These are phyloP conservation scores for Phytophthora litchii DNA, from an alignment of 352 stramenopile species.

Conservation along the genomic window DNA sequence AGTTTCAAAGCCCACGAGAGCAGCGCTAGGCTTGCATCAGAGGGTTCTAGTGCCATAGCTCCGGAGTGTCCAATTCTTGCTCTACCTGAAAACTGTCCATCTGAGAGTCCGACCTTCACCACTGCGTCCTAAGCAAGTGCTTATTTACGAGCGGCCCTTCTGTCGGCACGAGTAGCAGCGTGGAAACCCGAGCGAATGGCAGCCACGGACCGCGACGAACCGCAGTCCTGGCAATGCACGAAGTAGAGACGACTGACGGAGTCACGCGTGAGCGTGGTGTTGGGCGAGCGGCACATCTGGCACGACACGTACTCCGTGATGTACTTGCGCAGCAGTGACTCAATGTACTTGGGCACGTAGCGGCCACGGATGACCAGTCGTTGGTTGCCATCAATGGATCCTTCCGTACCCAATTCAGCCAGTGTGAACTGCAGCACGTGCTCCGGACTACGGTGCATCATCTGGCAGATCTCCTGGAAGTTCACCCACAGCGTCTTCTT, in stretches of 20 bases:
- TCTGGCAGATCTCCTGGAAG: slow-evolving; percentile 98
- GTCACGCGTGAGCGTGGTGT: slow-evolving; percentile 98
- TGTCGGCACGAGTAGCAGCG: slow-evolving; percentile 88
- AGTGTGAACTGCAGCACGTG: slow-evolving; percentile 99
- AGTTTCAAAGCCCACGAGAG: slow-evolving; percentile 23
- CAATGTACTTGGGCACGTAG: slow-evolving; percentile 99
- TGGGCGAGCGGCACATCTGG: slow-evolving; percentile 98
- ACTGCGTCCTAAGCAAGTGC: slow-evolving; percentile 16
- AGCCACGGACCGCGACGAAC: slow-evolving; percentile 95
- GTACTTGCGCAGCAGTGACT: slow-evolving; percentile 99
- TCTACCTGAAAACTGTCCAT: slow-evolving; percentile 18
- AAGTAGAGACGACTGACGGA: slow-evolving; percentile 97
- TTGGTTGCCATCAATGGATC: slow-evolving; percentile 99
- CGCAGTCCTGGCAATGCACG: slow-evolving; percentile 98
- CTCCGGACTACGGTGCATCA: slow-evolving; percentile 98
- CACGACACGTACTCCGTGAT: slow-evolving; percentile 99
- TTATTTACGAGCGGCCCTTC: slow-evolving; percentile 88
- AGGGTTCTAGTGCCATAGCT: slow-evolving; percentile 28
- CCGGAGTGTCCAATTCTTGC: slow-evolving; percentile 30
- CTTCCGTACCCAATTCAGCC: slow-evolving; percentile 99
- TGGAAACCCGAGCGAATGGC: slow-evolving; percentile 99
- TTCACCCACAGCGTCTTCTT: slow-evolving; percentile 99
- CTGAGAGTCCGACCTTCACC: slow-evolving; percentile 2
- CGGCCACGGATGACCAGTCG: slow-evolving; percentile 98
- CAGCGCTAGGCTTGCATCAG: slow-evolving; percentile 17